A percentile compares a stretch with the other conserved stretches of the same genome.
phyloP scores from a whole-genome alignment of 371 early-diverging fungal species.

The Batrachochytrium dendrobatidis region DNA sequence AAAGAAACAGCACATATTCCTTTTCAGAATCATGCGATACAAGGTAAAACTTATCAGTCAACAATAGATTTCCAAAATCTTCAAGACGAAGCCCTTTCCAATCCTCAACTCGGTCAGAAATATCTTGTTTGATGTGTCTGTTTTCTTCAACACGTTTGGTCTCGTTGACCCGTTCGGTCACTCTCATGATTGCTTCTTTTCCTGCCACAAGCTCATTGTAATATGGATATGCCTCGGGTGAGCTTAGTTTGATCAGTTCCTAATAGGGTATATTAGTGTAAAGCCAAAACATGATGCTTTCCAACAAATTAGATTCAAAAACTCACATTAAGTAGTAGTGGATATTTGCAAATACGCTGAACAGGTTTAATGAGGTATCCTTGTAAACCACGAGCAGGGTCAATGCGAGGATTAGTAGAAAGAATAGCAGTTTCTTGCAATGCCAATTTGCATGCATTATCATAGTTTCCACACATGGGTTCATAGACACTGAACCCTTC shows the following conservation, averaged over 20 bases:
- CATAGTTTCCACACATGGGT: slow-evolving; percentile 89
- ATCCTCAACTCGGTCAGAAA: slow-evolving; percentile 74
- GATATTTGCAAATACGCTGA: slow-evolving; percentile 96
- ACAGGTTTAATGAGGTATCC: slow-evolving; percentile 93
- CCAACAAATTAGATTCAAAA: not conserved
- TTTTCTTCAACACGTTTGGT: slow-evolving; percentile 85
- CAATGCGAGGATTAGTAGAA: slow-evolving; percentile 39
- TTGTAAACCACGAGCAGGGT: slow-evolving; percentile 78
- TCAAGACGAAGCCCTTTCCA: slow-evolving; percentile 67
- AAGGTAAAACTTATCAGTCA: slow-evolving; percentile 78
- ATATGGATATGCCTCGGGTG: slow-evolving; percentile 50
- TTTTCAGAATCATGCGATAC: slow-evolving; percentile 64
- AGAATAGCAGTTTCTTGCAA: slow-evolving; percentile 44
- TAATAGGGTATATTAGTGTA: not conserved
- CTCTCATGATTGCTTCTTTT: slow-evolving; percentile 71
- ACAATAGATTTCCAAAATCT: slow-evolving; percentile 71
- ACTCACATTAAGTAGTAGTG: slow-evolving; percentile 65
- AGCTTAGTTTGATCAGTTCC: slow-evolving; percentile 74
- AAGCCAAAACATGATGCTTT: too few relatives aligned
- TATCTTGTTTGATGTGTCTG: slow-evolving; percentile 60
- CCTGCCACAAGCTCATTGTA: slow-evolving; percentile 72
- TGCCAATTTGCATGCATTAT: slow-evolving; percentile 63
- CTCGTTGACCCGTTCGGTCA: slow-evolving; percentile 88
- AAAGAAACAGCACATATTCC: slow-evolving; percentile 74
- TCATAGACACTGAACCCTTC: slow-evolving; percentile 88